Conservation (phyloP, 2,329 filamentous ascomycete genomes). For the Fusarium sp. region DNA sequence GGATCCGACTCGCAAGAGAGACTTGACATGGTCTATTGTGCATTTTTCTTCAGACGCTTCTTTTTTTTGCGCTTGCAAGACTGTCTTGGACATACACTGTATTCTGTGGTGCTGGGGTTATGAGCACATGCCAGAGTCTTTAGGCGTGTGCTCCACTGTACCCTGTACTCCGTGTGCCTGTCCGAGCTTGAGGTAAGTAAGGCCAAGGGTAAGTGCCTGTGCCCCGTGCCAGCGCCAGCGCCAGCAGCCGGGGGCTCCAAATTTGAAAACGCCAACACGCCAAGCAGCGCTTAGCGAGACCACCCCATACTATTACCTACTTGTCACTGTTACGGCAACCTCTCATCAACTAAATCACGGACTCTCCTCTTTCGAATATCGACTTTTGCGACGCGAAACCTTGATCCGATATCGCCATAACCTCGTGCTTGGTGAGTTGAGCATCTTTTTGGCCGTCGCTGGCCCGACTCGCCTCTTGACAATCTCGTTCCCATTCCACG, state of each 20-base stretch:
- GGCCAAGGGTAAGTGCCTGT: neutral
- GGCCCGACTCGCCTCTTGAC: constrained; percentile 28
- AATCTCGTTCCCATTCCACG: constrained; percentile 10
- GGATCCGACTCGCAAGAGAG: constrained; percentile 35
- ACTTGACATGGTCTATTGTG: constrained; percentile 38
- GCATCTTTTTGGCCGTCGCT: constrained; percentile 30
- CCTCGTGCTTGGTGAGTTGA: constrained; percentile 41
- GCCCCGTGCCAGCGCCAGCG: too few species aligned
- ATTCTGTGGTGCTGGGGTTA: constrained; percentile 34
- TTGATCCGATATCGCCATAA: constrained; percentile 41
- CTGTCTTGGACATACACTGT: constrained; percentile 18
- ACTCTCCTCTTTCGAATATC: constrained; percentile 35
- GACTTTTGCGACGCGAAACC: constrained; percentile 38
- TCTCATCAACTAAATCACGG: constrained; percentile 45
- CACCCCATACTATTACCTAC: constrained; percentile 29
- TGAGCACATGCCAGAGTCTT: constrained; percentile 45
- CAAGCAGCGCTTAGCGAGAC: constrained; percentile 49
- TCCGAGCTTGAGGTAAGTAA: constrained; percentile 20
- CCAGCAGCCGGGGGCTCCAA: constrained; percentile 38
- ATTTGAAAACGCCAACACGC: constrained; percentile 46
- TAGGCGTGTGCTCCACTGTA: constrained; percentile 47
- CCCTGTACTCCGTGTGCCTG: constrained; percentile 37
- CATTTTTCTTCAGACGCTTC: constrained; percentile 25
- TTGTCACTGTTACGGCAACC: constrained; percentile 42
- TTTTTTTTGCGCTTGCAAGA: constrained; percentile 14